These are phyloP conservation scores for Paramecium primaurelia DNA, from an alignment of 73 alveolate species.

Conservation along the genomic window DNA sequence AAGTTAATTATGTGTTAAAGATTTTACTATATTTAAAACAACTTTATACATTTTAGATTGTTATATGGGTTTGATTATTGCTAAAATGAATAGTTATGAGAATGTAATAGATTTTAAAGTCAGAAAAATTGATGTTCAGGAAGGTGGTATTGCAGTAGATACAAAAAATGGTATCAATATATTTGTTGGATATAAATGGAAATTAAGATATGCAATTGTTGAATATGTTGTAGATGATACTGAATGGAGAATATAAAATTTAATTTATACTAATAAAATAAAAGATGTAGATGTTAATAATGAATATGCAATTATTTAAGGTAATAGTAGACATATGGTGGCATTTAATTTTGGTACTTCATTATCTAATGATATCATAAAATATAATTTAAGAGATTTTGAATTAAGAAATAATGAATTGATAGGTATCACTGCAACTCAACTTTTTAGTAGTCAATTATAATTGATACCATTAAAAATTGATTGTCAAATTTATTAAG, in stretches of 20 bases:
- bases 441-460: background rate
- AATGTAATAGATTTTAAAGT: background rate
- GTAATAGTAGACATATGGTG: slow-evolving; percentile 15
- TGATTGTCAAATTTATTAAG: background rate
- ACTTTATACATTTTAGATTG: background rate
- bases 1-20: background rate
- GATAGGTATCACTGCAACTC: background rate
- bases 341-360: background rate
- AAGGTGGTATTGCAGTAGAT: slow-evolving; percentile 29
- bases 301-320: slow-evolving; percentile 1
- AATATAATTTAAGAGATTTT: background rate
- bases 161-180: background rate
- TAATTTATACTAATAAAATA: background rate
- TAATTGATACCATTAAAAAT: background rate
- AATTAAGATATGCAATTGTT: background rate
- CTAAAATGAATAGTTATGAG: background rate
- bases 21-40: background rate
- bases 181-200: background rate
- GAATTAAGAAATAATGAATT: slow-evolving; percentile 6
- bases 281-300: slow-evolving; percentile 6
- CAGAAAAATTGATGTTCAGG: background rate
- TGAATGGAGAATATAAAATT: slow-evolving; percentile 19
- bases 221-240: background rate
- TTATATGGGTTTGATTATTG: background rate
- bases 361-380: background rate